These are phyloP conservation scores for Cutaneotrichosporon sp. DNA, from an alignment of 1,284 basidiomycete genomes.

Conservation along the genomic window DNA sequence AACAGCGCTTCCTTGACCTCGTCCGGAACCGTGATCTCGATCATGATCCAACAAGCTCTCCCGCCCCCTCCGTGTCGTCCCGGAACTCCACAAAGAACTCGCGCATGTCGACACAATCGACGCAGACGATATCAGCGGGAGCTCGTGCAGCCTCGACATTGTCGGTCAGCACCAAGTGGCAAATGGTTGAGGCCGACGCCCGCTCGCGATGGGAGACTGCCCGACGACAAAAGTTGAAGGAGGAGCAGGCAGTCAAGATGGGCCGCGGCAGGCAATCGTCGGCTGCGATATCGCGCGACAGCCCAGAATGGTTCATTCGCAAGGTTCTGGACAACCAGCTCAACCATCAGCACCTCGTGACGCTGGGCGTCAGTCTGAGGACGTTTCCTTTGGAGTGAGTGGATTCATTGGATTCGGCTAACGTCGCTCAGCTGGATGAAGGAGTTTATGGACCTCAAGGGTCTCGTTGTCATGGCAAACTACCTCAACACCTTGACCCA, in stretches of 20 bases:
- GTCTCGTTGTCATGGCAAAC: conserved; percentile 78
- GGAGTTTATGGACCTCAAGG: conserved; percentile 70
- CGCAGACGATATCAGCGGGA: conserved; percentile 19
- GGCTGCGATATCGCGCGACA: conserved; percentile 53
- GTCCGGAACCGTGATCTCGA: conserved; percentile 62
- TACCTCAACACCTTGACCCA: conserved; percentile 57
- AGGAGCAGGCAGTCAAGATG: conserved; percentile 53
- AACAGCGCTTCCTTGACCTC: conserved; percentile 69
- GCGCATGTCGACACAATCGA: conserved; percentile 10
- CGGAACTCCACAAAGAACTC: background rate
- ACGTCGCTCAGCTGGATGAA: conserved; percentile 65
- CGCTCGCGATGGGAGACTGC: conserved; percentile 65
- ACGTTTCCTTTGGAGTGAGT: conserved; percentile 72
- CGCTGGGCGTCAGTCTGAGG: conserved; percentile 53
- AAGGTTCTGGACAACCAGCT: conserved; percentile 38
- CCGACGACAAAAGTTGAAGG: conserved; percentile 55
- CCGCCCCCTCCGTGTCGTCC: conserved; percentile 30
- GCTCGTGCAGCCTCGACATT: conserved; percentile 49
- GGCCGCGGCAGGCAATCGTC: conserved; percentile 51
- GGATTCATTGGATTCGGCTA: background rate
- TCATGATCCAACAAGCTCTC: conserved; percentile 12
- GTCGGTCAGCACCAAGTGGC: conserved; percentile 83
- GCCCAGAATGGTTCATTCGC: conserved; percentile 60
- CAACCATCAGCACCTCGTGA: conserved; percentile 28
- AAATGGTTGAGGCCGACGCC: conserved; percentile 78